Base-by-base conservation (phyloP, 1,139 yeast genomes). In the Suhomyces kunorum region DNA sequence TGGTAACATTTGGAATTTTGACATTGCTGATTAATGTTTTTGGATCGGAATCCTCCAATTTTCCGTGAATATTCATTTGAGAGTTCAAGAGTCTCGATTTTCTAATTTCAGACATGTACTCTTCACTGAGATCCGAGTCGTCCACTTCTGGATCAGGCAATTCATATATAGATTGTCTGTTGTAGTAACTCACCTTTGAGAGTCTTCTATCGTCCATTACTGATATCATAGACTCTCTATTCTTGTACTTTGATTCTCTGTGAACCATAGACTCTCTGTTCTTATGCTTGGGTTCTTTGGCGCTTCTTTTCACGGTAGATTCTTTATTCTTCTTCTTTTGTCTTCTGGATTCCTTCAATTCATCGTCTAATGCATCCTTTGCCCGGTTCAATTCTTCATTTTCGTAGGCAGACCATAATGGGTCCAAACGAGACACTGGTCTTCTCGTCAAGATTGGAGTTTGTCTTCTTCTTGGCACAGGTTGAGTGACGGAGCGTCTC, bases 401-500 rank as follows among this genome's bases (percentile, higher is more conserved):
- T 45, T 72, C 76, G 51, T 66, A 66, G 11, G 74, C 75, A 31
- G 63, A 64, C 76, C 76, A 72, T 52, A 64, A 66, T 28, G 92
- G 92, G 63, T 84, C 92, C 42, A 84, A 66, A 53, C 80, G 75
- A 1, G 90, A 83, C 23, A 81, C 80, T 7, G 92, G 92, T 54
- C 88, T 74, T 50, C 78, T 61, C 2, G 73, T 65, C 40, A 72
- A 64, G 12, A 68, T 50, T 7, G 76, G 64, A 70, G 55, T 78
- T 53, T 48, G 69, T 61, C 76, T 61, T 50, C 71, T 50, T 47
- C 55, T 53, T 5, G 68, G 64, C 29, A 51, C 55, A 24, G 71
- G 76, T 46, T 71, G 75, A 15, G 81, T 74, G 1, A 68, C 75
- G 1, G 80, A 66, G 43, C 83, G 64, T 48, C 68, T 64, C 51